Evolutionary conservation across 331 rosid species (phyloP).

Genomic region (Spiraea crenata): DNA sequence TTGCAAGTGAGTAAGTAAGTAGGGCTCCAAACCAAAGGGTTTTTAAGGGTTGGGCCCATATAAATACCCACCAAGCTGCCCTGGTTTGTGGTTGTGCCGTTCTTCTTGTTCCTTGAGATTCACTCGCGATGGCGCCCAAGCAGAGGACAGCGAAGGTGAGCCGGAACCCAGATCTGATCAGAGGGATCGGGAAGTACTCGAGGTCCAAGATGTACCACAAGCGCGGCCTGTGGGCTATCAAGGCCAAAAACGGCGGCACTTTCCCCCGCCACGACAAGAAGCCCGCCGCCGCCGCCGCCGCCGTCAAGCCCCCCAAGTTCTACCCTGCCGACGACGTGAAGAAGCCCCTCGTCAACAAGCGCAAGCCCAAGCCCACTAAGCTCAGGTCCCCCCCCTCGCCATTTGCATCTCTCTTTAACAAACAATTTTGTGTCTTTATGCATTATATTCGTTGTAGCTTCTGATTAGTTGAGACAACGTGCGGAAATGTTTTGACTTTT

Average conservation of each 20-base stretch:
- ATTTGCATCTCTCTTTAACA: not conserved
- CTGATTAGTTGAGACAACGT: not conserved
- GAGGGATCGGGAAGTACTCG: slow-evolving; percentile 63
- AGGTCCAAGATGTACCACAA: slow-evolving; percentile 69
- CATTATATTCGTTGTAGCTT: slow-evolving; percentile 6
- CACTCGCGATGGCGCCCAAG: slow-evolving; percentile 44
- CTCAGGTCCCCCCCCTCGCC: slow-evolving; percentile 5
- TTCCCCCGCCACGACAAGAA: slow-evolving; percentile 57
- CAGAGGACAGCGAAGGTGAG: slow-evolving; percentile 36
- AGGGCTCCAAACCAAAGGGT: not conserved
- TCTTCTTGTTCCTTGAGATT: too few relatives aligned
- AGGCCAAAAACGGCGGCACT: slow-evolving; percentile 66
- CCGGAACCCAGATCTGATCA: slow-evolving; percentile 55
- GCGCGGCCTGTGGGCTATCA: slow-evolving; percentile 70
- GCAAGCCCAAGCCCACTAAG: slow-evolving; percentile 30
- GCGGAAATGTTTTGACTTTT: not conserved
- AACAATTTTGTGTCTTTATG: not conserved
- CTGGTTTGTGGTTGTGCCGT: not conserved
- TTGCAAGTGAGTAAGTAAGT: too few relatives aligned
- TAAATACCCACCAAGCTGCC: not conserved
- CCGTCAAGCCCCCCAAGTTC: slow-evolving; percentile 49
- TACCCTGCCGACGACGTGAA: slow-evolving; percentile 39
- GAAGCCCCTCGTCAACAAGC: slow-evolving; percentile 32
- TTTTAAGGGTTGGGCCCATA: slow-evolving; percentile 4
- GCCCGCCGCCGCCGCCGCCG: slow-evolving; percentile 42